Evolutionary conservation across 768 basidiomycete species (phyloP), one percentile per base, ranked within the genome.

Genomic region (Agaricus blazei): DNA sequence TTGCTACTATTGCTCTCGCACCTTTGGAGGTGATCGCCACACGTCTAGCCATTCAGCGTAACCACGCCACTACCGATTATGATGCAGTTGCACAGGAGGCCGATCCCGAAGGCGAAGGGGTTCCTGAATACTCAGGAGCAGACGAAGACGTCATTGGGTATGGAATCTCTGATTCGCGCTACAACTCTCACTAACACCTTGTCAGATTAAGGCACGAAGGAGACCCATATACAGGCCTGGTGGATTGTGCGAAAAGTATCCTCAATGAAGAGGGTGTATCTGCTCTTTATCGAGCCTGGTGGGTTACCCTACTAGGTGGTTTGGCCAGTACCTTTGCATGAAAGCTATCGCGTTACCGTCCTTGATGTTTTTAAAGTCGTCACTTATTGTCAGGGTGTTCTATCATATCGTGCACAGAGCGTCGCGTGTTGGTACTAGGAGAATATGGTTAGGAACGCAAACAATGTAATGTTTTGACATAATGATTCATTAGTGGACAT

Each of bases 121-220:
- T 72, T 1, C 68, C 72, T 4, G 87, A 89, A 60, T 93, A 83
- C 61, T 75, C 81, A 26, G 87, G 85, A 14, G 68, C 74, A 4
- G 84, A 87, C 27, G 90, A 93, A 63, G 91, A 93, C 60, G 91
- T 93, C 15, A 90, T 93, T 59, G 90, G 89, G 88, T 88, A 60
- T 49, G 83, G 63, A 65, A 19, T 3, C 27, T 37, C 27, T 42
- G 36, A 45, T 29, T 48, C 52, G 37, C 46, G 19, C 24, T 40
- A 31, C 38, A 38, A 31, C 43, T 6, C 44, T 52, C 34, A 44
- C 38, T 62, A 34, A 34, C 8, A 11, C 11, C 48, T 54, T 7
- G 8, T 41, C 53, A 90, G 88, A 9, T 72, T 92, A 61, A 80
- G 90, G 58, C 82, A 77, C 56, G 90, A 91, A 67, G 82, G 77